Percentiles rank a stretch among this genome's conserved stretches.
Evolutionary conservation across 768 basidiomycete species (phyloP).

Genomic region (Termitomyces sp.): DNA sequence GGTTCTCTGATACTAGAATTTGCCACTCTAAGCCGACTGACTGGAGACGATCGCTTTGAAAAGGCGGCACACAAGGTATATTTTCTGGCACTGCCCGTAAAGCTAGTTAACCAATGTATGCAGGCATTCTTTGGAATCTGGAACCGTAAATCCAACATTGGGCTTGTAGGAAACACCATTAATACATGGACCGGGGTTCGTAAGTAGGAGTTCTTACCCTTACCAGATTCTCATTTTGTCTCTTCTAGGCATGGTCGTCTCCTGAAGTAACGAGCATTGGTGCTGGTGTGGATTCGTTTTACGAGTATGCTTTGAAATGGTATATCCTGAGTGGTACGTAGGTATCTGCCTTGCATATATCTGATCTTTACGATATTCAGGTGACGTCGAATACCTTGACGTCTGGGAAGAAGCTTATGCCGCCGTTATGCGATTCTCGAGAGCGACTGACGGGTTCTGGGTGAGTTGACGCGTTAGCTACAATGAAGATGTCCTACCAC

Average conservation of each 20-base stretch:
- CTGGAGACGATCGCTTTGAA: slow-evolving; percentile 87
- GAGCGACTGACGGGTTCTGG: slow-evolving; percentile 84
- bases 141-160: slow-evolving; percentile 83
- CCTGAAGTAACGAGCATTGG: slow-evolving; percentile 82
- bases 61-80: slow-evolving; percentile 67
- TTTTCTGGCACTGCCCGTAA: background rate
- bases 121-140: slow-evolving; percentile 88
- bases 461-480: slow-evolving; percentile 33
- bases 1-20: slow-evolving; percentile 94
- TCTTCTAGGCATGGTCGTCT: slow-evolving; percentile 58
- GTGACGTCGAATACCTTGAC: slow-evolving; percentile 75
- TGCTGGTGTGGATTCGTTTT: slow-evolving; percentile 94
- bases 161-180: slow-evolving; percentile 85
- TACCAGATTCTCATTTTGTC: background rate
- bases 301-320: slow-evolving; percentile 92
- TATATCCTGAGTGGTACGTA: slow-evolving; percentile 74
- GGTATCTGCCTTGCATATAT: background rate
- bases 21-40: slow-evolving; percentile 85
- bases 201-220: slow-evolving; percentile 9
- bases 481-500: background rate
- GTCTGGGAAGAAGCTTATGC: slow-evolving; percentile 83
- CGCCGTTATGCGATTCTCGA: slow-evolving; percentile 79
- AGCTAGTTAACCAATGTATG: background rate
- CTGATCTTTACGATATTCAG: slow-evolving; percentile 25
- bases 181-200: slow-evolving; percentile 77